Evolutionary conservation across 2,329 filamentous ascomycete genomes (phyloP).

Genomic region (Tolypocladium inflatum): DNA sequence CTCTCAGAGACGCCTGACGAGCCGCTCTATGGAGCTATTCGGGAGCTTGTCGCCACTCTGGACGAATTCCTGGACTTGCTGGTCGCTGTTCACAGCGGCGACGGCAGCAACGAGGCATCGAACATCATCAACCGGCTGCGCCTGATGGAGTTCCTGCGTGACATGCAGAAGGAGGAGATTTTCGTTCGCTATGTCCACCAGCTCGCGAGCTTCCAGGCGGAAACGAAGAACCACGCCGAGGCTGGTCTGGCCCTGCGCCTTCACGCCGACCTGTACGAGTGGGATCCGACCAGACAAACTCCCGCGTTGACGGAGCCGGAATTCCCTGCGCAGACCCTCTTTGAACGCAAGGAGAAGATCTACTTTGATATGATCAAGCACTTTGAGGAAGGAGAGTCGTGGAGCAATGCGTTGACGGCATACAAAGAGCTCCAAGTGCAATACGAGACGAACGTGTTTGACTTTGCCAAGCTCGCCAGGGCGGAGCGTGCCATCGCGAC

Average conservation of each 20-base stretch:
- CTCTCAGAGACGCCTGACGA: constrained; percentile 60
- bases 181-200: constrained; percentile 95
- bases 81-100: constrained; percentile 77
- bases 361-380: constrained; percentile 94
- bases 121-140: constrained; percentile 81
- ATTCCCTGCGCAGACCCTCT: constrained; percentile 77
- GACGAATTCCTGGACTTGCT: constrained; percentile 88
- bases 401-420: constrained; percentile 77
- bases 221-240: constrained; percentile 71
- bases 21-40: constrained; percentile 64
- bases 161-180: constrained; percentile 95
- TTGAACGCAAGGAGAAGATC: constrained; percentile 84
- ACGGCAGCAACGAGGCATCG: constrained; percentile 62
- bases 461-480: constrained; percentile 84
- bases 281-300: constrained; percentile 65
- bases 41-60: constrained; percentile 71
- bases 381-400: constrained; percentile 90
- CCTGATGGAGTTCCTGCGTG: constrained; percentile 91
- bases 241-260: constrained; percentile 82
- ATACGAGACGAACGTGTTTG: constrained; percentile 82
- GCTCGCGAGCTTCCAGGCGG: constrained; percentile 67
- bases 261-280: constrained; percentile 87
- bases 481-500: constrained; percentile 85
- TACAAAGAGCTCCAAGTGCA: constrained; percentile 89
- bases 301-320: constrained; percentile 60